Percentiles rank a stretch among this genome's conserved stretches.
These are phyloP conservation scores for Capronia americana DNA, from an alignment of 2,329 filamentous ascomycete genomes.

Conservation along the genomic window DNA sequence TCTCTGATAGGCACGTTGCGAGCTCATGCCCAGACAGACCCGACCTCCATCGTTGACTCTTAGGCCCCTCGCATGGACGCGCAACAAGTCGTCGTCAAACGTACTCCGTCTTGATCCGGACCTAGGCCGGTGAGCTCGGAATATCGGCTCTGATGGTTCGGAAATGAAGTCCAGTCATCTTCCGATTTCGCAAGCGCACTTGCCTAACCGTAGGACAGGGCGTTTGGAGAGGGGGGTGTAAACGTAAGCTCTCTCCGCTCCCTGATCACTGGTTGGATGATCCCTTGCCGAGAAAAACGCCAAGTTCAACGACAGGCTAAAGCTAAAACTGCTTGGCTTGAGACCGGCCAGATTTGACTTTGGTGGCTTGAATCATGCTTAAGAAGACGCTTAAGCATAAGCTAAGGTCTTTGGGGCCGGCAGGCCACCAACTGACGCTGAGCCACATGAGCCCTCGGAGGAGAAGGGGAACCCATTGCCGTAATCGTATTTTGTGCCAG, in stretches of 20 bases:
- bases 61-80: background rate
- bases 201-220: background rate
- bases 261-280: conserved; percentile 12
- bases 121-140: conserved; percentile 8
- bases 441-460: conserved; percentile 5
- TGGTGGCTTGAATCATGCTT: conserved; percentile 38
- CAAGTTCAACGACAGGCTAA: conserved; percentile 3
- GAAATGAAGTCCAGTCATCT: background rate
- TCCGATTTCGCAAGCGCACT: background rate
- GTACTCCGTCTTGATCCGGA: conserved; percentile 2
- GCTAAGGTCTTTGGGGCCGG: conserved; percentile 6
- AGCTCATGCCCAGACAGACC: background rate
- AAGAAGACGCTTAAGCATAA: conserved; percentile 36
- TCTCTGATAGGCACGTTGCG: background rate
- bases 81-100: background rate
- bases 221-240: background rate
- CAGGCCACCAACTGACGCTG: background rate
- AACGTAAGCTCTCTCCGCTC: conserved; percentile 14
- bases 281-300: conserved; percentile 1
- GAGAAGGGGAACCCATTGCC: background rate
- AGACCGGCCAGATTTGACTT: conserved; percentile 19
- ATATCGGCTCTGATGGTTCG: background rate
- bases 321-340: conserved; percentile 14
- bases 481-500: background rate
- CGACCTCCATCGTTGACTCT: background rate